phyloP scores from a whole-genome alignment of 345 rosid species.

The Euphorbia pulcherrima region DNA sequence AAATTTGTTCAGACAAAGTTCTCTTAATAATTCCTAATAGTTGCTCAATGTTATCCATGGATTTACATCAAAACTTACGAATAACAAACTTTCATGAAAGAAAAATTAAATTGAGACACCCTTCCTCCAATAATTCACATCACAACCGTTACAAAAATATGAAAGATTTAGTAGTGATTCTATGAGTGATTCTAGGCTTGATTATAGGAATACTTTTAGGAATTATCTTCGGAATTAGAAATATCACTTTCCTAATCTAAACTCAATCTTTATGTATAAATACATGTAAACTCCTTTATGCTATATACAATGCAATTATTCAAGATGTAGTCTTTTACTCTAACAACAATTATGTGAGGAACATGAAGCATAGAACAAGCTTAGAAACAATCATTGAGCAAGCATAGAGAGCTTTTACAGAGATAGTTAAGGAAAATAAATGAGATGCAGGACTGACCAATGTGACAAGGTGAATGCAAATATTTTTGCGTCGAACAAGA shows the following conservation, averaged over 20 bases:
- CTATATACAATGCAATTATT: no score
- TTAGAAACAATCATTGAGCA: slow-evolving; percentile 2
- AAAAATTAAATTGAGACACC: neutral
- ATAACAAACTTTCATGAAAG: neutral
- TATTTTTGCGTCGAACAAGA: slow-evolving; percentile 71
- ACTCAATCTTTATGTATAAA: no score
- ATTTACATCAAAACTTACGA: slow-evolving; percentile 2
- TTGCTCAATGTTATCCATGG: neutral
- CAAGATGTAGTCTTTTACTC: no score
- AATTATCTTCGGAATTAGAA: no score
- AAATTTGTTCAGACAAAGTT: slow-evolving; percentile 13
- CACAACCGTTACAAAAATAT: no score
- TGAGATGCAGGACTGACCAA: slow-evolving; percentile 55
- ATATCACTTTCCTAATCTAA: no score
- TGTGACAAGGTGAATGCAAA: slow-evolving; percentile 69
- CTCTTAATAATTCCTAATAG: neutral
- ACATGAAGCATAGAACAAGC: neutral
- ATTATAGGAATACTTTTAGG: no score
- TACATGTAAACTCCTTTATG: no score
- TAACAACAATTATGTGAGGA: neutral
- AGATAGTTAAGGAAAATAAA: neutral
- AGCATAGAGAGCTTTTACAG: neutral
- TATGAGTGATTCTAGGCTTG: no score
- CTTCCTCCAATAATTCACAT: neutral
- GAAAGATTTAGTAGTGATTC: no score